Evolutionary conservation across 345 rosid genomes (phyloP).

Genomic region (Populus simonii): DNA sequence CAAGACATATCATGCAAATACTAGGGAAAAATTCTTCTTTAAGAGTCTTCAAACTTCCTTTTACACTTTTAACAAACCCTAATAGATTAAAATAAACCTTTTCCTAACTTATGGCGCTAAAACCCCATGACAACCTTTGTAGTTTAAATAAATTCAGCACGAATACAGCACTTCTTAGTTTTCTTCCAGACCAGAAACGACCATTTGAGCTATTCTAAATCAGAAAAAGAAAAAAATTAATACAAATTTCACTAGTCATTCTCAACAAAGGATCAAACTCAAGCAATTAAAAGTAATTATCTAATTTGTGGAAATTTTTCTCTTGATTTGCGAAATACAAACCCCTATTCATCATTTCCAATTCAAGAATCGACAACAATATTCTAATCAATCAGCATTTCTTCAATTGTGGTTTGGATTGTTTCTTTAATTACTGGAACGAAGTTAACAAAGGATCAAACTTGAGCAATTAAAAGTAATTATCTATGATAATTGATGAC

Average conservation of each 20-base stretch:
- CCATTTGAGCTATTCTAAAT: conserved; percentile 55
- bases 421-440: too few relatives aligned
- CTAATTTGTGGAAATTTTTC: not conserved
- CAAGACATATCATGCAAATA: too few relatives aligned
- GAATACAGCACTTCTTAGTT: conserved; percentile 47
- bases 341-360: not conserved
- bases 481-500: too few relatives aligned
- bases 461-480: too few relatives aligned
- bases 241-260: not conserved
- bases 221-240: conserved; percentile 34
- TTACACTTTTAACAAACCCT: too few relatives aligned
- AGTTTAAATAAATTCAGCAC: conserved; percentile 76
- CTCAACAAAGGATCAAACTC: not conserved
- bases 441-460: conserved; percentile 26
- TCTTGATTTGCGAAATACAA: not conserved
- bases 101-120: too few relatives aligned
- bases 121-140: conserved; percentile 26
- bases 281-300: too few relatives aligned
- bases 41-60: too few relatives aligned
- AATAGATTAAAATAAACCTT: too few relatives aligned
- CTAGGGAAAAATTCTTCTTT: too few relatives aligned
- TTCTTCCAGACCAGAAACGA: conserved; percentile 42
- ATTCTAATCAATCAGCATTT: conserved; percentile 24
- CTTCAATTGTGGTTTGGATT: too few relatives aligned
- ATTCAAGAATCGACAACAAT: not conserved